Percentiles rank a stretch among this genome's conserved stretches.
Conservation (phyloP, 306 rosid genomes). For the Canavalia gladiata region DNA sequence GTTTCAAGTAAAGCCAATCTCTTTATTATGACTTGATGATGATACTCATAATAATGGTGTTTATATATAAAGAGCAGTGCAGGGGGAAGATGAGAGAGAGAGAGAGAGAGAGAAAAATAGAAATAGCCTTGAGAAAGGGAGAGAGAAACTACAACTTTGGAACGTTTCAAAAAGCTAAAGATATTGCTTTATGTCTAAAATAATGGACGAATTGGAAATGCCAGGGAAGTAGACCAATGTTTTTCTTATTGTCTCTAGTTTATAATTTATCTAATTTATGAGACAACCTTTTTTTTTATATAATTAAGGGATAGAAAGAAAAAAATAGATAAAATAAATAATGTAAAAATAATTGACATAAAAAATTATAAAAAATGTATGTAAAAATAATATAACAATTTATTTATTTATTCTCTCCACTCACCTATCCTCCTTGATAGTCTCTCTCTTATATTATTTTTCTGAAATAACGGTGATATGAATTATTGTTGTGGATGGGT, state of each 20-base stretch:
- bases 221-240: slow-evolving; percentile 53
- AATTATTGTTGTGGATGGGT: slow-evolving; percentile 53
- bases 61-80: slow-evolving; percentile 21
- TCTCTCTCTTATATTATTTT: slow-evolving; percentile 54
- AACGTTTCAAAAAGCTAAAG: slow-evolving; percentile 66
- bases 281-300: no score
- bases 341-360: no score
- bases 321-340: no score
- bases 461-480: slow-evolving; percentile 17
- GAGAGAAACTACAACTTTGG: slow-evolving; percentile 44
- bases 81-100: not conserved
- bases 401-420: not conserved
- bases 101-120: slow-evolving; percentile 28
- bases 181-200: slow-evolving; percentile 53
- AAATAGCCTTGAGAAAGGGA: slow-evolving; percentile 72
- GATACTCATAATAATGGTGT: slow-evolving; percentile 44
- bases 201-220: slow-evolving; percentile 58
- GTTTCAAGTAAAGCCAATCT: slow-evolving; percentile 47
- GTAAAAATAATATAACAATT: not conserved
- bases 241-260: slow-evolving; percentile 64
- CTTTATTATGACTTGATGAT: slow-evolving; percentile 51
- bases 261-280: slow-evolving; percentile 45
- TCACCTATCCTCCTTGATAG: slow-evolving; percentile 45
- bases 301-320: no score
- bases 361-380: not conserved